Conservation (phyloP, 345 rosid genomes). For the Litchi chinensis region DNA sequence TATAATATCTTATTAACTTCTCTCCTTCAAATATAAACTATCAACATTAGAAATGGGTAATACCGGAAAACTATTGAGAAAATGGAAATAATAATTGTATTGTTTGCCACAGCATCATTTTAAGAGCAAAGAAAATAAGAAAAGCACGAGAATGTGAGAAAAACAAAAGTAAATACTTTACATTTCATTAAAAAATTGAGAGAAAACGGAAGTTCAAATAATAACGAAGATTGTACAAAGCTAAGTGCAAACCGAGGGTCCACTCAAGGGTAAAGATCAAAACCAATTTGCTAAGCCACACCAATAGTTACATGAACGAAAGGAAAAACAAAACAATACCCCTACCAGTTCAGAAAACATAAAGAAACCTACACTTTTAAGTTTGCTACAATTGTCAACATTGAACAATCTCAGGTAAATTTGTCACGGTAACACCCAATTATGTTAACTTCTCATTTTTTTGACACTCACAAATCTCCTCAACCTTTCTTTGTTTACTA, state of each 20-base stretch:
- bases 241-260: background rate
- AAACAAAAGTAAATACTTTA: background rate
- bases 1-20: too few relatives aligned
- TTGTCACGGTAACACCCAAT: background rate
- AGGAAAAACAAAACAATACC: background rate
- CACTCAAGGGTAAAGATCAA: background rate
- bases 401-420: background rate
- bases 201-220: background rate
- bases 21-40: too few relatives aligned
- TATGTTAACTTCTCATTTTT: too few relatives aligned
- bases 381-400: background rate
- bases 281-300: background rate
- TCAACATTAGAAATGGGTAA: background rate
- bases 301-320: background rate
- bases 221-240: background rate
- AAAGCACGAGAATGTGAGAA: background rate
- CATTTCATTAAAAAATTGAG: background rate
- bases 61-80: background rate
- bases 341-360: background rate
- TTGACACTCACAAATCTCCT: too few relatives aligned
- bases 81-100: background rate
- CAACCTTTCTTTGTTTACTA: too few relatives aligned
- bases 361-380: background rate
- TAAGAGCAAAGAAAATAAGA: background rate
- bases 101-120: background rate